phyloP scores from a whole-genome alignment of 768 basidiomycete genomes.

The Amylocystis lapponica region DNA sequence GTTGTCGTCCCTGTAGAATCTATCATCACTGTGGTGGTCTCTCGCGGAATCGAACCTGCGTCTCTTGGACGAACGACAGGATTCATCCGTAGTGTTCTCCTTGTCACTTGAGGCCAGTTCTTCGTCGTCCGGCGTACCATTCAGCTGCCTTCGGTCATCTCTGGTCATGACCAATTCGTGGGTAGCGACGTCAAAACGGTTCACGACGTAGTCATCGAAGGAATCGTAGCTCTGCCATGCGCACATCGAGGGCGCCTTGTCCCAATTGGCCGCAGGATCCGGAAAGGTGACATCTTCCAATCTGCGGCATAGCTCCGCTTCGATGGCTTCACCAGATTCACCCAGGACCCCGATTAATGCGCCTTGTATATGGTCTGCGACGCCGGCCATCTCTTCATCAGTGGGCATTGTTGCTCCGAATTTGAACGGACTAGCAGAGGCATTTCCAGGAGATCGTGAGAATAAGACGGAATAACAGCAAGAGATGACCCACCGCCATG shows the following conservation, averaged over 20 bases:
- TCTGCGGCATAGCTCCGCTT: slow-evolving; percentile 11
- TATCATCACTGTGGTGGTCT: not conserved
- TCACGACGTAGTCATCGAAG: not conserved
- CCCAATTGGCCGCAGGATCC: too few species aligned
- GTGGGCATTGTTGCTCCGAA: slow-evolving; percentile 19
- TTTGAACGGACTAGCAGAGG: slow-evolving; percentile 24
- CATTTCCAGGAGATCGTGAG: too few species aligned
- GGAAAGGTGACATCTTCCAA: slow-evolving; percentile 6
- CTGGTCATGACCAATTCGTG: slow-evolving; percentile 37
- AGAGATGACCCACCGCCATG: slow-evolving; percentile 48
- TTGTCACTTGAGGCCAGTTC: slow-evolving; percentile 3
- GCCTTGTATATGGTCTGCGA: not conserved
- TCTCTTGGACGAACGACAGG: slow-evolving; percentile 6
- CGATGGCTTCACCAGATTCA: slow-evolving; percentile 9
- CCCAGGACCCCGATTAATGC: not conserved
- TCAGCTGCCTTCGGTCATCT: slow-evolving; percentile 31
- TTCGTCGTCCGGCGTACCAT: slow-evolving; percentile 7
- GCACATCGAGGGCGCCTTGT: not conserved
- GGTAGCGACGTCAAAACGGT: slow-evolving; percentile 3
- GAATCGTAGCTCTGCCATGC: not conserved
- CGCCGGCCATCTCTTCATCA: slow-evolving; percentile 18
- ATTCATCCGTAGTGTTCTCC: not conserved
- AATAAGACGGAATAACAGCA: not conserved
- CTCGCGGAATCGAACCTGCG: not conserved
- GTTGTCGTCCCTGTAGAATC: not conserved